Evolutionary conservation across 495 filamentous ascomycete genomes (phyloP), one percentile per base, ranked within the genome.

Genomic region (Venustampulla echinocandica): DNA sequence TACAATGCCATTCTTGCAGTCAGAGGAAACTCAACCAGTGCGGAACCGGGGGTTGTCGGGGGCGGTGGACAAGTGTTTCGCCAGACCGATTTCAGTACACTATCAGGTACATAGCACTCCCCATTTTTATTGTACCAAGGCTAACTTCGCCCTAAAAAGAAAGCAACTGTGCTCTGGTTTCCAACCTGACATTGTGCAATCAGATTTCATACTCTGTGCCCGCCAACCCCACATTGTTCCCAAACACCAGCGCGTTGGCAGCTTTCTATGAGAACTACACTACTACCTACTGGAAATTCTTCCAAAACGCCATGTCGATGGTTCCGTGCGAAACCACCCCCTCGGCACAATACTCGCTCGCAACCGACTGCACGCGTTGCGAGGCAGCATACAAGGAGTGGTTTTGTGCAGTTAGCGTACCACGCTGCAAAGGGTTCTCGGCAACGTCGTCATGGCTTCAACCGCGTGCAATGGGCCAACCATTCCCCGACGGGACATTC

Each of bases 321-420:
- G 72, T 90, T 43, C 80, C 86, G 32, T 99, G 92, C 73, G 74
- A 90, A 52, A 83, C 87, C 19, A 70, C 74, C 2, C 64, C 74
- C 18, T 68, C 59, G 9, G 66, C 71, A 41, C 77, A 80, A 53
- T 99, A 90, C 67, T 95, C 89, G 1, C 77, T 96, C 24, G 83
- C 77, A 0, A 73, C 79, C 19, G 74, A 62, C 56, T 99, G 92
- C 68, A 55, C 55, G 19, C 75, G 89, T 66, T 99, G 92, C 64
- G 79, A 70, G 6, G 48, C 52, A 1, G 85, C 87, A 4, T 99
- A 99, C 69, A 94, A 86, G 60, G 65, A 80, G 52, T 99, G 92
- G 92, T 80, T 99, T 32, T 99, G 92, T 68, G 78, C 85, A 38
- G 90, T 97, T 25, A 82, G 77, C 11, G 92, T 99, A 53, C 92